Evolutionary conservation across 1,139 yeast species (phyloP).

Genomic region (Barnettozyma hawaiiensis): DNA sequence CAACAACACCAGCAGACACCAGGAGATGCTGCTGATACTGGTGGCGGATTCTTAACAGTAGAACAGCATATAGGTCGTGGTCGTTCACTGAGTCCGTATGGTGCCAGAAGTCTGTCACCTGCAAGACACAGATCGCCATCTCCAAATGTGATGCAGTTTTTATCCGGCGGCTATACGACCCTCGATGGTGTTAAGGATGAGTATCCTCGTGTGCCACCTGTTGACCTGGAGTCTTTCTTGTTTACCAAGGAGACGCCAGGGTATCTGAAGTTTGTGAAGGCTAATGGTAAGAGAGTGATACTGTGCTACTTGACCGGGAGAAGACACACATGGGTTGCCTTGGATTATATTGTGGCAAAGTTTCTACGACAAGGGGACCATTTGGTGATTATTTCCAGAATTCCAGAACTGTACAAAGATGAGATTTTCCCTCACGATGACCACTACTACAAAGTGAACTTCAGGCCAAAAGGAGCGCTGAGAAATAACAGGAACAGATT

Average conservation of each 20-base stretch:
- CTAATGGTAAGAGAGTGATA: slow-evolving; percentile 43
- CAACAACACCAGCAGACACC: no score
- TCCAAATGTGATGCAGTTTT: not conserved
- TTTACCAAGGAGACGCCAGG: slow-evolving; percentile 15
- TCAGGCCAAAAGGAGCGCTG: not conserved
- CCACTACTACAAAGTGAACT: not conserved
- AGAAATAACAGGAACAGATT: not conserved
- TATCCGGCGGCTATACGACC: not conserved
- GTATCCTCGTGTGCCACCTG: slow-evolving; percentile 16
- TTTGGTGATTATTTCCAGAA: slow-evolving; percentile 47
- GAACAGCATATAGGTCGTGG: not conserved
- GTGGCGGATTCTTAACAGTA: not conserved
- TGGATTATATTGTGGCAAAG: slow-evolving; percentile 58
- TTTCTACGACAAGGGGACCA: slow-evolving; percentile 59
- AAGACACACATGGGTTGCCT: slow-evolving; percentile 72
- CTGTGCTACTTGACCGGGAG: slow-evolving; percentile 66
- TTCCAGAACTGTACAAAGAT: slow-evolving; percentile 26
- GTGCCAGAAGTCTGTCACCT: not conserved
- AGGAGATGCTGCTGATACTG: not conserved
- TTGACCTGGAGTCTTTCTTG: slow-evolving; percentile 13
- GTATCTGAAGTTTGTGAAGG: slow-evolving; percentile 26
- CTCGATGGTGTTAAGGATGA: slow-evolving; percentile 12
- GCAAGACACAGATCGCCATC: slow-evolving; percentile 2
- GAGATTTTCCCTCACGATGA: slow-evolving; percentile 6
- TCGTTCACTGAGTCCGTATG: not conserved